Conservation (phyloP, 1,139 yeast genomes). For the Geotrichum reessii region DNA sequence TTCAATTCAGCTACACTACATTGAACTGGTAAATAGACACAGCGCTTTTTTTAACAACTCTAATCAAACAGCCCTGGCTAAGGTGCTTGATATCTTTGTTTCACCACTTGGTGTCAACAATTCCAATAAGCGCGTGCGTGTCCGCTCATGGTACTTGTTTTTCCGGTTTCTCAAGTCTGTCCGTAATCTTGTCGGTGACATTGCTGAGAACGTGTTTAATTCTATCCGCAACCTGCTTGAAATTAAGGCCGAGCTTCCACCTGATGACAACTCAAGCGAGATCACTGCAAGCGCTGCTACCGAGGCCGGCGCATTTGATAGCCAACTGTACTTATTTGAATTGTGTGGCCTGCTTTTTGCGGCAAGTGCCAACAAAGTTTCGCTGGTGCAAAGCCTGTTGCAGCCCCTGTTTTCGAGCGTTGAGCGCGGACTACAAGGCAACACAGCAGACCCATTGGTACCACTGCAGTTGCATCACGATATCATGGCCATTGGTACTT, state of each 20-base stretch:
- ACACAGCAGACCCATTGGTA: constrained; percentile 40
- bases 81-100: constrained; percentile 70
- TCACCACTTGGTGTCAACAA: constrained; percentile 78
- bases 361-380: constrained; percentile 28
- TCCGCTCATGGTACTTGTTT: constrained; percentile 85
- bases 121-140: constrained; percentile 53
- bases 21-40: constrained; percentile 80
- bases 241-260: constrained; percentile 55
- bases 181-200: constrained; percentile 52
- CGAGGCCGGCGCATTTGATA: constrained; percentile 63
- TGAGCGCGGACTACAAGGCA: constrained; percentile 46
- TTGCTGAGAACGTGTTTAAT: constrained; percentile 46
- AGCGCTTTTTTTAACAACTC: constrained; percentile 55
- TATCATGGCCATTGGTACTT: constrained; percentile 81
- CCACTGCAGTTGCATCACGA: constrained; percentile 78
- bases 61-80: constrained; percentile 47
- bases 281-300: constrained; percentile 42
- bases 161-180: constrained; percentile 75
- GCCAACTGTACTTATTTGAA: constrained; percentile 79
- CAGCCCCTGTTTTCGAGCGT: constrained; percentile 71
- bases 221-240: constrained; percentile 49
- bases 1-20: constrained; percentile 67
- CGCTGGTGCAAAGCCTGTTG: constrained; percentile 46
- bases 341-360: constrained; percentile 36
- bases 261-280: constrained; percentile 40